Base-by-base conservation (phyloP, 345 rosid species). In the Jatropha curcas region DNA sequence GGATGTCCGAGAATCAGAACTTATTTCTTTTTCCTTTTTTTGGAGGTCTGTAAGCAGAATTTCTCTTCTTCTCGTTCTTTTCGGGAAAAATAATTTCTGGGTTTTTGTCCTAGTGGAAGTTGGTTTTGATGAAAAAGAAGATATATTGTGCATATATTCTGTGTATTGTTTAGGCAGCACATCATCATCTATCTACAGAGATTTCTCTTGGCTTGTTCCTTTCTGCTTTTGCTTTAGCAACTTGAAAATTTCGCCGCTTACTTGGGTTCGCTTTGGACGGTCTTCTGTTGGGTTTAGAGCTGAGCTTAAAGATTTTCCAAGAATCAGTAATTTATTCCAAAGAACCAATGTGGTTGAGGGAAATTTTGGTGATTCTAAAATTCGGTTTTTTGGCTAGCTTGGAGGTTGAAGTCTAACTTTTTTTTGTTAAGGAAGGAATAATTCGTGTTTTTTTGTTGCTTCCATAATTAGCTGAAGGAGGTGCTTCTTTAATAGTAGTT, bases 211-310 rank as follows among this genome's bases (percentile, higher is more conserved):
- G 37, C 39, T 63, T 71, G 35, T 25, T 63, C 66, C 60, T 80
- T 72, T 39, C 82, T 74, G n/a, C n/a, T 62, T 75, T 78, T 52
- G 20, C 74, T 80, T 64, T 77, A 77, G 50, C 33, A 39, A 27
- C 50, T 55, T 66, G 58, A n/a, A n/a, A 70, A 35, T 72, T 69
- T 67, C 59, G 13, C 57, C 51, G n/a, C 39, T 60, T 73, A 65
- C 20, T 67, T 63, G 58, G 20, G 12, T 33, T 51, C 19, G 3
- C 28, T 13, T 65, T 31, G 33, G 58, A 6, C 8, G 60, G 8
- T 51, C n/a, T 11, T 1, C 19, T 60, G 13, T 17, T 43, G 25
- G 48, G 2, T 45, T 33, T 20, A n/a, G 61, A 53, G 34, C 48
- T 31, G 41, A 52, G 16, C 25, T 55, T 24, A 24, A 22, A 4